Conservation (phyloP, 345 rosid species). For the Populus euphratica region DNA sequence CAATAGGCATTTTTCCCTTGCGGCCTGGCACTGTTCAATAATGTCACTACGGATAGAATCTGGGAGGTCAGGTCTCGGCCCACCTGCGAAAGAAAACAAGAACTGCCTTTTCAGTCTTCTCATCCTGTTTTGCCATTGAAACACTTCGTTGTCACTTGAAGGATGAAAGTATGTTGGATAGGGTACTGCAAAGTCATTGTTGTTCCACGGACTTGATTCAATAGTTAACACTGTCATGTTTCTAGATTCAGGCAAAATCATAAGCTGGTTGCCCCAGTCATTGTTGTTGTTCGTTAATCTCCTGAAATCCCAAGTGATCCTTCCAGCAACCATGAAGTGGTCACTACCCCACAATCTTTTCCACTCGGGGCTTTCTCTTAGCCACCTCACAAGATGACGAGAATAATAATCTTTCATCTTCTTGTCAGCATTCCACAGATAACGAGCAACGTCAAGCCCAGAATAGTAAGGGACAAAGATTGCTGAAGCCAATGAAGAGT, state of each 20-base stretch:
- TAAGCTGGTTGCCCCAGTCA: constrained; percentile 73
- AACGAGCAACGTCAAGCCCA: constrained; percentile 67
- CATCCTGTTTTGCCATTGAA: constrained; percentile 61
- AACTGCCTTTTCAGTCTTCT: constrained; percentile 40
- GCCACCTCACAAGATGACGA: constrained; percentile 52
- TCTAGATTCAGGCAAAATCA: constrained; percentile 59
- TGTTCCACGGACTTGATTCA: constrained; percentile 74
- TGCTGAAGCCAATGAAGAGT: constrained; percentile 66
- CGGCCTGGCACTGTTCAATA: constrained; percentile 56
- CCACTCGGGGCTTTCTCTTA: constrained; percentile 63
- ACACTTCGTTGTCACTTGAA: constrained; percentile 41
- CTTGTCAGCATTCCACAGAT: constrained; percentile 52
- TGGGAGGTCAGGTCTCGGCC: constrained; percentile 43
- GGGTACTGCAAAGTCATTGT: constrained; percentile 71
- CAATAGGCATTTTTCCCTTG: constrained; percentile 55
- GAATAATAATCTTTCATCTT: constrained; percentile 56
- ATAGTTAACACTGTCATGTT: constrained; percentile 70
- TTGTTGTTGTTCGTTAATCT: constrained; percentile 41
- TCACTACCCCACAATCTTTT: constrained; percentile 58
- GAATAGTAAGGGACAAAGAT: constrained; percentile 72
- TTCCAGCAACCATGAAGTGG: constrained; percentile 84
- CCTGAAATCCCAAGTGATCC: constrained; percentile 83
- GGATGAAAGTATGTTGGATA: constrained; percentile 86
- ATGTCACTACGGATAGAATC: constrained; percentile 56
- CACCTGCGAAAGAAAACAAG: constrained; percentile 69